Base-by-base conservation (phyloP, 345 rosid species). In the Gossypium longicalyx region DNA sequence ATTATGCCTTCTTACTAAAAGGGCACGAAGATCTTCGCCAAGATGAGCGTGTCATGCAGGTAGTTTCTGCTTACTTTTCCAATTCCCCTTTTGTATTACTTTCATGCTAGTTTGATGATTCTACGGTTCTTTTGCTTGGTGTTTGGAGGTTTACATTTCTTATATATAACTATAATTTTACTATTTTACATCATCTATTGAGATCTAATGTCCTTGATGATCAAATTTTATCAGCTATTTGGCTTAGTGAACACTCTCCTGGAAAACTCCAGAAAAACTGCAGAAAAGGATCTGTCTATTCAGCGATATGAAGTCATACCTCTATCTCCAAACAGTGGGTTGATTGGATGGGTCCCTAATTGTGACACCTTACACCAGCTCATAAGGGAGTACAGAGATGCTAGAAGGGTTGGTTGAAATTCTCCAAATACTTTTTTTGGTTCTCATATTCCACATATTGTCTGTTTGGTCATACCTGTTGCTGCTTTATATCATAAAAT, bases 21-120 rank as follows among this genome's bases (percentile, higher is more conserved):
- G 98, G 99, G 34, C 99, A 95, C 78, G 99, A 95, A 85, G 99
- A 95, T 83, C 78, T 93, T 58, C 96, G 98, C 81, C 99, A 95
- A 77, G 98, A 95, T 86, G 99, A 93, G 74, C 99, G 98, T 77
- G 99, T 95, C 79, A 95, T 95, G 99, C 99, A 95, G 97, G 97
- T 94, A 71, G 19, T 15, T 27, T 72, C 34, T 49, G 22, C 47
- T 80, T 77, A 64, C 65, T 27, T 65, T 58, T 12, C 56, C n/a
- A 43, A 43, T 72, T 25, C 4, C 62, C 51, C 48, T 72, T 54
- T 70, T 75, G 63, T 78, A 49, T 17, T 17, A 57, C 56, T 34
- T 38, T 68, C 48, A 8, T 17, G 23, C 68, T 34, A 34, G 41
- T 34, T 34, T 34, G 70, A 11, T 44, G 15, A 43, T 38, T 44